Base-by-base conservation (phyloP, 2,329 filamentous ascomycete genomes). In the Hypoxylon sp. region DNA sequence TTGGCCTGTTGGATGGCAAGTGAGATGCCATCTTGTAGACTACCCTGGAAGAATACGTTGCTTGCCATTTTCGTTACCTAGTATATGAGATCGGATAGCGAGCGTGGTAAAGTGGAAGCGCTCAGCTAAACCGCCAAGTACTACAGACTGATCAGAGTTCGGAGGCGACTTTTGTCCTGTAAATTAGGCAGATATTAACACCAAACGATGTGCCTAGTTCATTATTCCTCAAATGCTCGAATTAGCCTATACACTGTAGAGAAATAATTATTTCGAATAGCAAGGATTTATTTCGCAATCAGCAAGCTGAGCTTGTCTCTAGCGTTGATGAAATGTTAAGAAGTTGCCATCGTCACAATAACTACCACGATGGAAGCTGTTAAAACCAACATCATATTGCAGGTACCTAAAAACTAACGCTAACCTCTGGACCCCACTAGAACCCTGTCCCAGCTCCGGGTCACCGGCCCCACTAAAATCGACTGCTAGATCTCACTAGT, bases 41-140 rank as follows among this genome's bases (percentile, higher is more conserved):
- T 90, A 17, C 94, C 94, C 67, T 90, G 77, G 78, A 94, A 94
- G 81, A 97, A 98, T 91, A 97, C 94, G 37, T 39, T 48, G 29
- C 55, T 47, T 17, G 57, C 52, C 57, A 66, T 67, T 4, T 13
- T 42, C 17, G 22, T 11, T 29, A 39, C 26, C 17, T n/a, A 14
- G 24, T 19, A 22, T 26, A 17, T 24, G n/a, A 63, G 3, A 19
- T 33, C 5, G 17, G 24, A 29, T 31, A 33, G n/a, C 19, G 17
- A 44, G n/a, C 2, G 26, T 33, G 14, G 33, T 33, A 31, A 46
- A 29, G n/a, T n/a, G n/a, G 19, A 47, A 59, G 19, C 17, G 33
- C 35, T 26, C 31, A 26, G n/a, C 26, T 2, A 56, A 42, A 39
- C 26, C 35, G 26, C n/a, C 31, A 22, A 6, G 42, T 33, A n/a